These are phyloP conservation scores for Clonostachys chloroleuca DNA, from an alignment of 2,329 filamentous ascomycete species.

Conservation along the genomic window DNA sequence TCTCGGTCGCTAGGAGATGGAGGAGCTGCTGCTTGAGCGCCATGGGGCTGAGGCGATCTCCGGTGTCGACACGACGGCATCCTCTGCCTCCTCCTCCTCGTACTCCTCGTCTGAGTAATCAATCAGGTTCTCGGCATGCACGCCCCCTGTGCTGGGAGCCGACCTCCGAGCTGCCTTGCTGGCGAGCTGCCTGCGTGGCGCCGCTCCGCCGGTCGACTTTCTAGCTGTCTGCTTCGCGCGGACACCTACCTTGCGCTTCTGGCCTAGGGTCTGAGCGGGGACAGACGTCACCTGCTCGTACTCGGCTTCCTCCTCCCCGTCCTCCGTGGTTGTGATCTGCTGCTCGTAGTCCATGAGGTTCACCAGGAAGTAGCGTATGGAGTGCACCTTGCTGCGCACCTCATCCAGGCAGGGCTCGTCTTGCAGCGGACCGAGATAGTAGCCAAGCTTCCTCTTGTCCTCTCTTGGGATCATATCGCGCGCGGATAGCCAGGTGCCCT, in stretches of 20 bases:
- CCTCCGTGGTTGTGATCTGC: constrained; percentile 12
- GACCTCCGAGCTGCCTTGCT: too few species aligned
- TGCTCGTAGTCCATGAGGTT: constrained; percentile 26
- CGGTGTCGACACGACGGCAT: constrained; percentile 5
- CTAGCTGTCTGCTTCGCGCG: too few species aligned
- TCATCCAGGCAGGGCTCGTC: constrained; percentile 15
- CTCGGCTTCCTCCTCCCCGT: constrained; percentile 34
- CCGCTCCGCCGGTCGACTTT: not conserved
- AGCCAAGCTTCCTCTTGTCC: constrained; percentile 19
- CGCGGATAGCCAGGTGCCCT: constrained; percentile 26
- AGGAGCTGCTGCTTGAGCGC: constrained; percentile 42
- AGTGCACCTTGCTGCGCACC: constrained; percentile 22
- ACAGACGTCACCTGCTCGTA: constrained; percentile 6
- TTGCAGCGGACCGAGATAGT: constrained; percentile 25
- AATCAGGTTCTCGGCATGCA: not conserved
- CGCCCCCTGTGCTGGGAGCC: not conserved
- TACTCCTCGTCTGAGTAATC: not conserved
- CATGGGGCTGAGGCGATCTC: constrained; percentile 23
- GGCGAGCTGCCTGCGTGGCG: not conserved
- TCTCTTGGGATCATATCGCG: constrained; percentile 17
- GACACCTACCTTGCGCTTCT: constrained; percentile 1
- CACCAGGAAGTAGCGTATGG: constrained; percentile 38
- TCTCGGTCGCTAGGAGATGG: constrained; percentile 40
- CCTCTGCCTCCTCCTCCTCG: constrained; percentile 2
- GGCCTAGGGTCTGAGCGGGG: not conserved